Percentiles rank a stretch among this genome's conserved stretches.
Conservation (phyloP, 2,329 filamentous ascomycete species). For the Colletotrichum noveboracense region DNA sequence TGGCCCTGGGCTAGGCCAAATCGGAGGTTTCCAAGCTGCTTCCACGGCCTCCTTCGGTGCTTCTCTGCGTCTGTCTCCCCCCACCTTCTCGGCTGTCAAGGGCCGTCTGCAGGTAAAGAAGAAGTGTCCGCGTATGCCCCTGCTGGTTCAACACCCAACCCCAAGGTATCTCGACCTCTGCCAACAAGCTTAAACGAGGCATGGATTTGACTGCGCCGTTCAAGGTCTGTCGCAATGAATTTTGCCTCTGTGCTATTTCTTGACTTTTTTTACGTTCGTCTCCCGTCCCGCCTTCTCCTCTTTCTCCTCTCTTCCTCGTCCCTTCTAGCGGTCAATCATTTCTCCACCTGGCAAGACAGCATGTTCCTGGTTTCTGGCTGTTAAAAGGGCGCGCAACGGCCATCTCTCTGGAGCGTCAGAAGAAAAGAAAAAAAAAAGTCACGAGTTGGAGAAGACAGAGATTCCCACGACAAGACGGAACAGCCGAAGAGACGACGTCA, state of each 20-base stretch:
- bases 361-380: background rate
- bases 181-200: slow-evolving; percentile 12
- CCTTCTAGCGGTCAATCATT: background rate
- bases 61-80: background rate
- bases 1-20: background rate
- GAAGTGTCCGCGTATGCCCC: slow-evolving; percentile 10
- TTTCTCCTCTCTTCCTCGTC: background rate
- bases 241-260: background rate
- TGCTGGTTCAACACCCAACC: background rate
- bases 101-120: background rate
- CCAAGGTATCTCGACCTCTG: background rate
- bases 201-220: background rate
- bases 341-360: background rate
- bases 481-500: background rate
- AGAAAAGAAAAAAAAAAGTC: background rate
- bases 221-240: background rate
- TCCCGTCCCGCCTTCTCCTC: background rate
- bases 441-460: background rate
- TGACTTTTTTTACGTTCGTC: background rate
- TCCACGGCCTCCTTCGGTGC: background rate
- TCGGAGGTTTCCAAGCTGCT: background rate
- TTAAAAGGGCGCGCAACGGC: background rate
- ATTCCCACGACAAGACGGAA: background rate
- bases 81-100: background rate
- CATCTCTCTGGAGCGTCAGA: background rate